phyloP scores from a whole-genome alignment of 441 rosid genomes.

The Capsella rubella region DNA sequence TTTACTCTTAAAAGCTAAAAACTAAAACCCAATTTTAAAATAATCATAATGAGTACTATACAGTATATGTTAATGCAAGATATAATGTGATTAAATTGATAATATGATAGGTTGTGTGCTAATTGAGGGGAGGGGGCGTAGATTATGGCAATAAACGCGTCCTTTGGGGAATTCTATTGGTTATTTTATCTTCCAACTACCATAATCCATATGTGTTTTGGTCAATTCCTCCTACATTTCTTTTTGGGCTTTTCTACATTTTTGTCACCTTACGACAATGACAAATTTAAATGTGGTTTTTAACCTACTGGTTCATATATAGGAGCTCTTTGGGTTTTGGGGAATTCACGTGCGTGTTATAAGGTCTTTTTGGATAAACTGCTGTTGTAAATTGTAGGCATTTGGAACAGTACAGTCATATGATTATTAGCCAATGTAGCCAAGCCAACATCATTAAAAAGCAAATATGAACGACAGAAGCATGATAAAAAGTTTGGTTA shows the following conservation, averaged over 20 bases:
- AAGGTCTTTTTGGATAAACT: background rate
- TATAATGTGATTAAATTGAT: background rate
- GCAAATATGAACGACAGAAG: background rate
- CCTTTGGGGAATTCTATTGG: constrained; percentile 16
- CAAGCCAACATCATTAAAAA: background rate
- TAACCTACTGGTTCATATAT: background rate
- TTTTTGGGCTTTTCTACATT: background rate
- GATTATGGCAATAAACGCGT: constrained; percentile 8
- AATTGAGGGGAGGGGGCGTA: background rate
- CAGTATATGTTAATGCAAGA: background rate
- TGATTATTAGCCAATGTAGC: background rate
- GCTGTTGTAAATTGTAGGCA: background rate
- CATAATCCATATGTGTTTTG: background rate
- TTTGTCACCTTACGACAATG: background rate
- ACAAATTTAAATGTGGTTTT: background rate
- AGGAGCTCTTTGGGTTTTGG: background rate
- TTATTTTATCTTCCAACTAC: constrained; percentile 6
- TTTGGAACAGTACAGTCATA: background rate
- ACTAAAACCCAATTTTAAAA: background rate
- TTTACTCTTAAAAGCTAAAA: constrained; percentile 8
- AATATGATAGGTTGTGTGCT: background rate
- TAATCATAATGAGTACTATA: background rate
- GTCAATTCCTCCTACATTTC: background rate
- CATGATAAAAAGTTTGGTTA: background rate
- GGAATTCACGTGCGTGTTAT: background rate